phyloP scores from a whole-genome alignment of 257 asterid genomes.

The Rauvolfia tetraphylla region DNA sequence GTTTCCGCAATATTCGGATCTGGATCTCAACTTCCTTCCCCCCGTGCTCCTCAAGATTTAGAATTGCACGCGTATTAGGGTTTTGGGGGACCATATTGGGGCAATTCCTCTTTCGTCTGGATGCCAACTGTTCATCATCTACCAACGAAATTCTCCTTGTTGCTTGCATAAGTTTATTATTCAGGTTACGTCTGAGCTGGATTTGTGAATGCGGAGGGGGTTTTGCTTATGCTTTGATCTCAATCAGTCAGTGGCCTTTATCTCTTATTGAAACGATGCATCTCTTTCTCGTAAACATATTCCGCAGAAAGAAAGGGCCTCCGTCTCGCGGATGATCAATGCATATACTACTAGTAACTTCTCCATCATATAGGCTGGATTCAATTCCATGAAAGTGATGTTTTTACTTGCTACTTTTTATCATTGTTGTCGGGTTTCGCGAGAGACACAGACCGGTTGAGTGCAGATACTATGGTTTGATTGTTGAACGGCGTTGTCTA shows the following conservation, averaged over 20 bases:
- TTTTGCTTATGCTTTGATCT: too few relatives aligned
- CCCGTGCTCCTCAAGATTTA: not conserved
- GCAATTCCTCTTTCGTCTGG: not conserved
- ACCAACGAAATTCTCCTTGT: not conserved
- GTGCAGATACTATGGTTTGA: not conserved
- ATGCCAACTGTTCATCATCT: not conserved
- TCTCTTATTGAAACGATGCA: not conserved
- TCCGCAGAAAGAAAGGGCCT: not conserved
- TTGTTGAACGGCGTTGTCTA: not conserved
- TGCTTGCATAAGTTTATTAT: not conserved
- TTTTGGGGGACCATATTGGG: not conserved
- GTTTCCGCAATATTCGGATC: constrained; percentile 26
- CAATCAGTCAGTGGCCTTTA: too few relatives aligned
- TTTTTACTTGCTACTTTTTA: not conserved
- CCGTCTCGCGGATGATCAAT: not conserved
- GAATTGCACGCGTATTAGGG: not conserved
- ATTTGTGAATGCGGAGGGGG: not conserved
- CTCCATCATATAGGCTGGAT: not conserved
- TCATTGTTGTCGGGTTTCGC: not conserved
- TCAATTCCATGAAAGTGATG: not conserved
- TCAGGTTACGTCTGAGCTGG: too few relatives aligned
- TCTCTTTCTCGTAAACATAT: not conserved
- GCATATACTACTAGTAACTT: not conserved
- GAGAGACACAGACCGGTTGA: not conserved
- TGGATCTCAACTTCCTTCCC: not conserved